These are phyloP conservation scores for Cladosporium sp. DNA, from an alignment of 2,329 filamentous ascomycete genomes.

Conservation along the genomic window DNA sequence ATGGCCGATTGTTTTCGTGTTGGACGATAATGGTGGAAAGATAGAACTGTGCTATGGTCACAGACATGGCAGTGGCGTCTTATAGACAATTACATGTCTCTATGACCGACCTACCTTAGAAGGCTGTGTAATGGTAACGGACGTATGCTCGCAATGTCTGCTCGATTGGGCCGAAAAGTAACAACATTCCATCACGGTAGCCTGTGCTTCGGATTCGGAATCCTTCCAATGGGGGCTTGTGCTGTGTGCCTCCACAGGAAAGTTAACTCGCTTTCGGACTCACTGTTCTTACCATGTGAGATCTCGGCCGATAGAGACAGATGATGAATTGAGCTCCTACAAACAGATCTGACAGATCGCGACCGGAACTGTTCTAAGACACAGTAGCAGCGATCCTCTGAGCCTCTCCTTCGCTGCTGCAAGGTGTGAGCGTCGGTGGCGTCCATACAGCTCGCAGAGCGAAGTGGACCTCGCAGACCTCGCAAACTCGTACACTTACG, in stretches of 20 bases:
- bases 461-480: not conserved
- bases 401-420: not conserved
- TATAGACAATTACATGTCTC: not conserved
- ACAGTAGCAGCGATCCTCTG: not conserved
- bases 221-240: not conserved
- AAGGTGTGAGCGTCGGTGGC: not conserved
- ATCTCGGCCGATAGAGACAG: conserved; percentile 1
- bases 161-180: not conserved
- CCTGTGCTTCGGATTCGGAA: not conserved
- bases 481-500: not conserved
- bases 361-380: not conserved
- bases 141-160: conserved; percentile 3
- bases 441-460: not conserved
- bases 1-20: not conserved
- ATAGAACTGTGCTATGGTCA: not conserved
- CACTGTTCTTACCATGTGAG: not conserved
- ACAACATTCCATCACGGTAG: not conserved
- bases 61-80: not conserved
- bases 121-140: not conserved
- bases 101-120: not conserved
- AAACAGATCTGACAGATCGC: not conserved
- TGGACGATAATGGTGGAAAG: not conserved
- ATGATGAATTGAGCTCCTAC: not conserved
- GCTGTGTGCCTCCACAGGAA: not conserved
- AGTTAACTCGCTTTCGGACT: not conserved